Evolutionary conservation across 1,284 basidiomycete species (phyloP).

Genomic region (Ustilago loliicola): DNA sequence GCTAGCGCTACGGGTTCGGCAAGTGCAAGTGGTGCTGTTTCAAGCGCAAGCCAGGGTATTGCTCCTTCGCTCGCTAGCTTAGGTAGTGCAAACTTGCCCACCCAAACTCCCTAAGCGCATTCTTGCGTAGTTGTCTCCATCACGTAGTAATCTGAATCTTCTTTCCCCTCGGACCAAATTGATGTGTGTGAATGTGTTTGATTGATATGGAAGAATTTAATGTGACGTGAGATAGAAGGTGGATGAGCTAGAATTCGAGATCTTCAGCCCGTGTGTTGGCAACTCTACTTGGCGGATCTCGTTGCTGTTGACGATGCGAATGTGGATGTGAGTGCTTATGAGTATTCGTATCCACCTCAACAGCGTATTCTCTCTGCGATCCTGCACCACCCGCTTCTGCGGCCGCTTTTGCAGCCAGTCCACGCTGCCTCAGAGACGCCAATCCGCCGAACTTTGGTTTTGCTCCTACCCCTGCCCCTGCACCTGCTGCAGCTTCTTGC

Average conservation of each 20-base stretch:
- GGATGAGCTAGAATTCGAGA: slow-evolving; percentile 35
- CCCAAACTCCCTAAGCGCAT: slow-evolving; percentile 3
- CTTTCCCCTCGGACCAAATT: not conserved
- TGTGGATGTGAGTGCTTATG: slow-evolving; percentile 13
- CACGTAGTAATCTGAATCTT: not conserved
- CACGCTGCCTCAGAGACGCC: slow-evolving; percentile 39
- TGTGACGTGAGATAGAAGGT: too few species aligned
- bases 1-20: not conserved
- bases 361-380: slow-evolving; percentile 19
- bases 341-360: slow-evolving; percentile 31
- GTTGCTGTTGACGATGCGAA: slow-evolving; percentile 1
- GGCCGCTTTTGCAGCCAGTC: slow-evolving; percentile 29
- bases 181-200: not conserved
- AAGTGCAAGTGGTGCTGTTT: not conserved
- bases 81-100: slow-evolving; percentile 17
- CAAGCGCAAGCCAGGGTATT: slow-evolving; percentile 5
- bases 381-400: not conserved
- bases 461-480: slow-evolving; percentile 3
- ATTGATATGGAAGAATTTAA: not conserved
- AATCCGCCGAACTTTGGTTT: slow-evolving; percentile 31
- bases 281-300: slow-evolving; percentile 10
- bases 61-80: slow-evolving; percentile 8
- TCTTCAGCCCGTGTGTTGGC: slow-evolving; percentile 30
- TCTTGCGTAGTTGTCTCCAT: not conserved
- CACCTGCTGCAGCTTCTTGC: not conserved